Base-by-base conservation (phyloP, 2,329 filamentous ascomycete genomes). In the Aspergillus ruber region DNA sequence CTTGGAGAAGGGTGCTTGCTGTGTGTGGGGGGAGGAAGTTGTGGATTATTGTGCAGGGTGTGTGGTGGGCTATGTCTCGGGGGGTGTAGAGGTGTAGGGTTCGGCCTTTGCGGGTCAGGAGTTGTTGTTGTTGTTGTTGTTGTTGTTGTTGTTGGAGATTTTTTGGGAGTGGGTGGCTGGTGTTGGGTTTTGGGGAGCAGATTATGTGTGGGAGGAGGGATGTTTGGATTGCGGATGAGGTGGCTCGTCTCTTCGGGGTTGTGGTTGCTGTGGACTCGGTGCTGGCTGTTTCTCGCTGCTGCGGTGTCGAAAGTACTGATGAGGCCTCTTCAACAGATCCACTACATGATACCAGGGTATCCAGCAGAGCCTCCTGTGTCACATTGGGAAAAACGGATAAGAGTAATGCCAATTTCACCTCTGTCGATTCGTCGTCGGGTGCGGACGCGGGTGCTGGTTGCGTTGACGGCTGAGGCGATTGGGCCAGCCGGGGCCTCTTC, bases 41-140 rank as follows among this genome's bases (percentile, higher is more conserved):
- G 68, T 95, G 90, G 47, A 96, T 83, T 55, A 97, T 86, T 9
- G 88, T 90, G 69, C 90, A 96, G 1, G 93, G 90, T 0, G 91
- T 95, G 61, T 95, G 80, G 20, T 80, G 77, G 43, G 88, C 85
- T 41, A 97, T 81, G 57, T 95, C 90, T 35, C 82, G 75, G 0
- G 90, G 87, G 38, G 87, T 82, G 66, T 86, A 97, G 0, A 97
- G 74, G 62, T 91, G 86, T 2, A 97, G 69, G 0, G 91, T 96
- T 56, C 82, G 81, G 10, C 90, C 91, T 62, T 85, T 94, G 59
- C 81, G 85, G 0, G 86, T 83, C 3, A 18, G 36, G 8, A 4
- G 36, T 39, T 21, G 15, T 18, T 15, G 17, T 39, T 13, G 15
- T 10, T 39, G 15, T 18, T 15, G 17, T 39, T 13, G 15, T 10